These are phyloP conservation scores for Colletotrichum sublineola DNA, from an alignment of 2,329 filamentous ascomycete species.

Conservation along the genomic window DNA sequence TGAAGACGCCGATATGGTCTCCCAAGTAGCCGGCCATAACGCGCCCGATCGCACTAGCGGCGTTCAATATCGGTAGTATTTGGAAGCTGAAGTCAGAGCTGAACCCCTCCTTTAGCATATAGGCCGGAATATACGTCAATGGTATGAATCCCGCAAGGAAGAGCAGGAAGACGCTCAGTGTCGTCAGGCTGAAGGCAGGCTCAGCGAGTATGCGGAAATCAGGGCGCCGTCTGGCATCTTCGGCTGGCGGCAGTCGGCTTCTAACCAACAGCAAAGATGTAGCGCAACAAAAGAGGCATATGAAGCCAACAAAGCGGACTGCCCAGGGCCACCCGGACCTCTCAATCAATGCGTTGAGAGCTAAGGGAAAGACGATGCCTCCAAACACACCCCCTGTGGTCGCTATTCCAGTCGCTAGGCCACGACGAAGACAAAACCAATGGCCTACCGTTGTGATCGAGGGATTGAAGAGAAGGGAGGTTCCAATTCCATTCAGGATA, in stretches of 20 bases:
- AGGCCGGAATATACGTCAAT: slow-evolving; percentile 71
- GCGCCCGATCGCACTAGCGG: slow-evolving; percentile 82
- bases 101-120: slow-evolving; percentile 79
- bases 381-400: slow-evolving; percentile 80
- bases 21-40: slow-evolving; percentile 82
- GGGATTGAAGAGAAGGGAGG: too few relatives aligned
- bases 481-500: too few relatives aligned
- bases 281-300: slow-evolving; percentile 60
- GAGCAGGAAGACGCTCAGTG: slow-evolving; percentile 76
- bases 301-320: slow-evolving; percentile 62
- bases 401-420: slow-evolving; percentile 84
- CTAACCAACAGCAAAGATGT: slow-evolving; percentile 60
- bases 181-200: slow-evolving; percentile 72
- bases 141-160: slow-evolving; percentile 56
- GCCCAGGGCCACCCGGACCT: slow-evolving; percentile 54
- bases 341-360: slow-evolving; percentile 54
- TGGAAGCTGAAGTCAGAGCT: slow-evolving; percentile 77
- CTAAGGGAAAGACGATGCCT: slow-evolving; percentile 74
- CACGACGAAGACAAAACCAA: slow-evolving; percentile 77
- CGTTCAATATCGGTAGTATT: slow-evolving; percentile 85
- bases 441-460: neutral
- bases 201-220: slow-evolving; percentile 76
- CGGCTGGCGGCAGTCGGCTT: slow-evolving; percentile 71
- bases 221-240: slow-evolving; percentile 69
- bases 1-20: slow-evolving; percentile 87